phyloP scores from a whole-genome alignment of 1,284 basidiomycete genomes.

The Abortiporus biennis region DNA sequence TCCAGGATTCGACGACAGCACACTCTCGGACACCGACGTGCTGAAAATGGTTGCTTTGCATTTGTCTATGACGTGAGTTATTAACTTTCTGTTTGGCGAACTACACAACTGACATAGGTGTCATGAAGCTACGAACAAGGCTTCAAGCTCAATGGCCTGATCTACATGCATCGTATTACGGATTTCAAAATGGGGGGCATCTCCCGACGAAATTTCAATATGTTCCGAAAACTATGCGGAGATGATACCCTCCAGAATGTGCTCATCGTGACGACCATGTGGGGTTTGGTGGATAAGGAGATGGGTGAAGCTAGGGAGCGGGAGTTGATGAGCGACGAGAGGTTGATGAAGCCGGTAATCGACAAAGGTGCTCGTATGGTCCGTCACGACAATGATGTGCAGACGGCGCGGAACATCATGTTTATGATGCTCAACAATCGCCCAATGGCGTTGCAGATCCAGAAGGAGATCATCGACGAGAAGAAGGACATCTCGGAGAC shows the following conservation, averaged over 20 bases:
- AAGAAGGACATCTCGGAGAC: constrained; percentile 10
- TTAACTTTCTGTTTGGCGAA: not conserved
- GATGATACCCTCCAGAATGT: constrained; percentile 39
- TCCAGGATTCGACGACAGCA: constrained; percentile 34
- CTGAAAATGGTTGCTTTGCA: constrained; percentile 29
- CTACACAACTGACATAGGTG: not conserved
- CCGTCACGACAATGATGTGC: constrained; percentile 4
- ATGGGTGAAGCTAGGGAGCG: constrained; percentile 3
- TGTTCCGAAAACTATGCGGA: constrained; percentile 44
- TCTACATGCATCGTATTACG: constrained; percentile 49
- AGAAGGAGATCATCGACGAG: constrained; percentile 8
- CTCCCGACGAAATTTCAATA: constrained; percentile 38
- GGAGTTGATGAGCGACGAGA: constrained; percentile 4
- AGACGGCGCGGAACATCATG: constrained; percentile 7
- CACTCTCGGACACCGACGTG: constrained; percentile 30
- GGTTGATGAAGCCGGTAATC: constrained; percentile 7
- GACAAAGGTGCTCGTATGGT: constrained; percentile 7
- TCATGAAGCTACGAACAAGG: constrained; percentile 29
- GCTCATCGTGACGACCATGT: constrained; percentile 46
- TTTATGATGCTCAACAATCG: constrained; percentile 3
- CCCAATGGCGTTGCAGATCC: constrained; percentile 5
- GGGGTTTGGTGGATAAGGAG: constrained; percentile 30
- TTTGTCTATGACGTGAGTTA: constrained; percentile 29
- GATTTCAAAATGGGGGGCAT: constrained; percentile 43
- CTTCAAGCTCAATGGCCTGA: constrained; percentile 38